phyloP scores from a whole-genome alignment of 2,329 filamentous ascomycete genomes.

The Colletotrichum melonis region DNA sequence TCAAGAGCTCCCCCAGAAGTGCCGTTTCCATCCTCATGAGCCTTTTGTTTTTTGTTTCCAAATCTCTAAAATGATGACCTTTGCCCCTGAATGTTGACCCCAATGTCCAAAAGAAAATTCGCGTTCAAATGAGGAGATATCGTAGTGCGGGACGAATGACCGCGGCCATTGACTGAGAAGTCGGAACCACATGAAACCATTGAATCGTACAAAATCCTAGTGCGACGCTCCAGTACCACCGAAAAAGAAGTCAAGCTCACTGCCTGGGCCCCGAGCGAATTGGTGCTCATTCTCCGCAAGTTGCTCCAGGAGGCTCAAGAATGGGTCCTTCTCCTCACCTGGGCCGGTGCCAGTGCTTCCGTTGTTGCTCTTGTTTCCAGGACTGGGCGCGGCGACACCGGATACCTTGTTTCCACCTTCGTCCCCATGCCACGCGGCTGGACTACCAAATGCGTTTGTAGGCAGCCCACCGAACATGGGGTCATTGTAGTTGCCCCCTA shows the following conservation, averaged over 20 bases:
- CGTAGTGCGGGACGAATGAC: neutral
- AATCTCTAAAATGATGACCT: constrained; percentile 14
- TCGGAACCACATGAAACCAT: neutral
- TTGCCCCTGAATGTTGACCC: neutral
- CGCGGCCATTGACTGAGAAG: neutral
- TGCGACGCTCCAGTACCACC: constrained; percentile 40
- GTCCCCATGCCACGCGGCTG: constrained; percentile 61
- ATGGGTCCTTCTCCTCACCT: constrained; percentile 81
- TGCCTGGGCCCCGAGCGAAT: constrained; percentile 70
- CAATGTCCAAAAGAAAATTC: constrained; percentile 8
- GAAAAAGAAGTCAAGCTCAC: constrained; percentile 84
- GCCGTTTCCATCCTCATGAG: constrained; percentile 15
- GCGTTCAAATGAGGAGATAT: constrained; percentile 19
- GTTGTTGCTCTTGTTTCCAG: constrained; percentile 58
- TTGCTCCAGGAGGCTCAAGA: constrained; percentile 82
- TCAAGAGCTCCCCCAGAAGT: constrained; percentile 16
- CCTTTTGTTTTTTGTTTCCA: neutral
- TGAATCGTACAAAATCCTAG: constrained; percentile 19
- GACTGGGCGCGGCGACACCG: constrained; percentile 45
- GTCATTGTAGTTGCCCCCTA: constrained; percentile 57
- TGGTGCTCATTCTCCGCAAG: constrained; percentile 82
- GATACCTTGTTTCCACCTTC: constrained; percentile 41
- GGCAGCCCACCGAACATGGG: constrained; percentile 70
- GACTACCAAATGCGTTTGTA: constrained; percentile 64
- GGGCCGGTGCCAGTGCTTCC: constrained; percentile 60